phyloP scores from a whole-genome alignment of 139 green algal species.

The Chlamydomonas schloesseri region DNA sequence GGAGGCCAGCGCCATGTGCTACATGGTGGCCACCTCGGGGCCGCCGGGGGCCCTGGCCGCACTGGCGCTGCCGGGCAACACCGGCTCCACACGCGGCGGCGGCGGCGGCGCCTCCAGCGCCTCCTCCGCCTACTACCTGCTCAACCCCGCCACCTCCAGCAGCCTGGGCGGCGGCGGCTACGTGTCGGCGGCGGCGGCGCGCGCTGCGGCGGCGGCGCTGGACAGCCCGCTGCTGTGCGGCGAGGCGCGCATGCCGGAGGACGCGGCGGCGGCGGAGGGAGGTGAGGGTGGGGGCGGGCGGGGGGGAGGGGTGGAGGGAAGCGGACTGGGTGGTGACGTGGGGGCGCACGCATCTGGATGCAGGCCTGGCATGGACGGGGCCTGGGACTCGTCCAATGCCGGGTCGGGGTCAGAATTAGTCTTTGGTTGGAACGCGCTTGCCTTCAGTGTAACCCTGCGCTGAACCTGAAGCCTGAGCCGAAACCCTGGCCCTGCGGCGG shows the following conservation, averaged over 20 bases:
- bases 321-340: too few species aligned
- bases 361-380: too few species aligned
- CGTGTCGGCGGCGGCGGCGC: conserved; percentile 15
- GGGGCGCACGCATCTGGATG: too few species aligned
- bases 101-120: background rate
- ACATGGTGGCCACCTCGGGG: conserved; percentile 73
- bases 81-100: background rate
- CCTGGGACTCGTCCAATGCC: too few species aligned
- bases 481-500: background rate
- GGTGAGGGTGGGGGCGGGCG: background rate
- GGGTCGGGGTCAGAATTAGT: too few species aligned
- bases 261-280: conserved; percentile 28
- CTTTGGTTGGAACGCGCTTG: too few species aligned
- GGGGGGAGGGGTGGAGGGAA: too few species aligned
- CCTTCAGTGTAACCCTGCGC: too few species aligned
- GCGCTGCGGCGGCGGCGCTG: conserved; percentile 72
- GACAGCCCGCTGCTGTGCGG: conserved; percentile 85
- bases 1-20: conserved; percentile 93
- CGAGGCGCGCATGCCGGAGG: conserved; percentile 71
- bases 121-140: background rate
- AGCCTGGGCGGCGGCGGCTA: conserved; percentile 22
- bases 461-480: too few species aligned
- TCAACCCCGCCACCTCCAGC: background rate
- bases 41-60: conserved; percentile 8
- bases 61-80: too few species aligned